A percentile compares a stretch with the other conserved stretches of the same genome.
Evolutionary conservation across 2,329 filamentous ascomycete species (phyloP).

Genomic region (Beauveria sp.): DNA sequence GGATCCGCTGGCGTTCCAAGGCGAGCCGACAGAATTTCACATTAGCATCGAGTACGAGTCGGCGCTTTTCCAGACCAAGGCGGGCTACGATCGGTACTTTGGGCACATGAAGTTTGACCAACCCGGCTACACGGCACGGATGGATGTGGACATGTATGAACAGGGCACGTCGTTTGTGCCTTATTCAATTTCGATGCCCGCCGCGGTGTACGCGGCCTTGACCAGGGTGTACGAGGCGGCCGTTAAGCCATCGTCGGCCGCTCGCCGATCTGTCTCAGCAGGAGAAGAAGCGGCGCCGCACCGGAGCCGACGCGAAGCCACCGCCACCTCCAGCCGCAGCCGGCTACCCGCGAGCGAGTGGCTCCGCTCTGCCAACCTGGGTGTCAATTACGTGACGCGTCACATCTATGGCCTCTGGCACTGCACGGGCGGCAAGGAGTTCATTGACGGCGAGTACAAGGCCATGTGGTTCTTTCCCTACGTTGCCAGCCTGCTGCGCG

Average conservation of each 20-base stretch:
- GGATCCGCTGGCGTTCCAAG: neutral
- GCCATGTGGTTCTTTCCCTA: conserved; percentile 17
- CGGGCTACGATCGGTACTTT: conserved; percentile 27
- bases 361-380: conserved; percentile 26
- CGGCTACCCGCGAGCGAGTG: conserved; percentile 18
- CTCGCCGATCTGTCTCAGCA: neutral
- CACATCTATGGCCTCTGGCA: conserved; percentile 20
- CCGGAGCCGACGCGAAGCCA: neutral
- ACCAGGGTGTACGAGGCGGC: conserved; percentile 24
- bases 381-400: conserved; percentile 19
- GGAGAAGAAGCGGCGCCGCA: neutral
- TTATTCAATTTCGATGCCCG: conserved; percentile 25
- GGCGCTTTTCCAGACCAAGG: conserved; percentile 31
- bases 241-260: conserved; percentile 14
- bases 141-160: conserved; percentile 20
- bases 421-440: conserved; percentile 18
- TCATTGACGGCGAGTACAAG: conserved; percentile 16
- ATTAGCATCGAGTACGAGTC: conserved; percentile 34
- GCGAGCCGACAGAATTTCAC: conserved; percentile 23
- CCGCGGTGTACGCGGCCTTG: conserved; percentile 22
- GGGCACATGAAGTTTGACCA: conserved; percentile 26
- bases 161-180: conserved; percentile 22
- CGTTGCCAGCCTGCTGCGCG: conserved; percentile 7
- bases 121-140: conserved; percentile 17
- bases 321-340: conserved; percentile 1